Conservation (phyloP, 163 green algal species). For the Prototheca wickerhamii region DNA sequence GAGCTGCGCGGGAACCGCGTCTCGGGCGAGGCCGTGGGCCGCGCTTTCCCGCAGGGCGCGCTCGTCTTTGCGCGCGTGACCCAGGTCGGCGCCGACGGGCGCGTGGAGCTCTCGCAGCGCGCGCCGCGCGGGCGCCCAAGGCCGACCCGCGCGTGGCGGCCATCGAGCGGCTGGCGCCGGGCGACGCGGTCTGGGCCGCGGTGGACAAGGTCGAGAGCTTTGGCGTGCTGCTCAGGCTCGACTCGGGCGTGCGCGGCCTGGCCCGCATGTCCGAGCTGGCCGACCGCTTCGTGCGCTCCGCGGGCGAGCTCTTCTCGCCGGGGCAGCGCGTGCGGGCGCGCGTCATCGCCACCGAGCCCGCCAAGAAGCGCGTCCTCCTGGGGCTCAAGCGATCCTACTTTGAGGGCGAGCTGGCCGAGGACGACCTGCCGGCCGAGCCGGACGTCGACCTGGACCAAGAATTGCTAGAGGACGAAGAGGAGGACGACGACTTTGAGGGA, state of each 20-base stretch:
- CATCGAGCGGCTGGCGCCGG: constrained; percentile 47
- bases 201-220: constrained; percentile 69
- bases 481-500: constrained; percentile 3
- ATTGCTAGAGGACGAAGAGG: background rate
- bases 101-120: constrained; percentile 32
- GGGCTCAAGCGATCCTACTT: constrained; percentile 67
- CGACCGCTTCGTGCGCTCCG: constrained; percentile 49
- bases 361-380: constrained; percentile 49
- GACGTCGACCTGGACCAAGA: background rate
- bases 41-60: constrained; percentile 61
- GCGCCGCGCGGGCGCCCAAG: background rate
- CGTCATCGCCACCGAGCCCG: constrained; percentile 59
- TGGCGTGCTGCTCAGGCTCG: constrained; percentile 76
- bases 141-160: background rate
- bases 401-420: constrained; percentile 18
- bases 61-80: constrained; percentile 56
- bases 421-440: background rate
- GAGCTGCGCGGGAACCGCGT: constrained; percentile 48
- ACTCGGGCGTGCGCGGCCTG: constrained; percentile 40
- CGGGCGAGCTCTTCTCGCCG: constrained; percentile 27
- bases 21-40: background rate
- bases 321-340: constrained; percentile 44
- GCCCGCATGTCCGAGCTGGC: constrained; percentile 71
- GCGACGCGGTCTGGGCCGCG: constrained; percentile 53
- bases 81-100: constrained; percentile 18